Evolutionary conservation across 164 flowering plant species (phyloP).

Genomic region (Magnolia sinica): DNA sequence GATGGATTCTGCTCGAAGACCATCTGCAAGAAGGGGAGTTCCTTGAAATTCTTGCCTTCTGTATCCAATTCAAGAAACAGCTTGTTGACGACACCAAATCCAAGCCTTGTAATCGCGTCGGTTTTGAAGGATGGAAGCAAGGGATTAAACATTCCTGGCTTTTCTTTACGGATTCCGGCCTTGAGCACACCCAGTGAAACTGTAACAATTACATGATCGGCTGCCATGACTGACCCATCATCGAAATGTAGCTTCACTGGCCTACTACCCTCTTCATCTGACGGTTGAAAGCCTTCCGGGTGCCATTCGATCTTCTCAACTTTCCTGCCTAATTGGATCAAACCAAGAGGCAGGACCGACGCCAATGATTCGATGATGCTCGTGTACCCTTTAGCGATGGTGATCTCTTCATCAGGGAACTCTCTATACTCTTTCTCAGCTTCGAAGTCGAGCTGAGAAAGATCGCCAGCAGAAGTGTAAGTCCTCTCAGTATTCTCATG

Average conservation of each 20-base stretch:
- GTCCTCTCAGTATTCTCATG: constrained; percentile 80
- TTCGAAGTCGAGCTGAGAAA: constrained; percentile 50
- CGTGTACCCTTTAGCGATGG: constrained; percentile 81
- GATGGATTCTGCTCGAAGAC: constrained; percentile 38
- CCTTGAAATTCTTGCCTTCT: constrained; percentile 5
- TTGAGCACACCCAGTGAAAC: constrained; percentile 91
- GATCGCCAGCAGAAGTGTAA: constrained; percentile 81
- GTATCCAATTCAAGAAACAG: constrained; percentile 46
- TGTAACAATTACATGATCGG: constrained; percentile 90
- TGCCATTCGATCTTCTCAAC: constrained; percentile 73
- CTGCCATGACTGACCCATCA: constrained; percentile 60
- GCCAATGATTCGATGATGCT: constrained; percentile 64
- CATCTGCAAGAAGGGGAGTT: constrained; percentile 70
- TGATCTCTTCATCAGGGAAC: constrained; percentile 89
- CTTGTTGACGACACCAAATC: constrained; percentile 92
- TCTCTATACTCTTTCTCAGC: constrained; percentile 85
- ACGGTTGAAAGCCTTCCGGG: constrained; percentile 22
- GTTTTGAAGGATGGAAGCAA: constrained; percentile 66
- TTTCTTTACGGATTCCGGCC: constrained; percentile 34
- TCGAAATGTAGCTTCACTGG: constrained; percentile 74
- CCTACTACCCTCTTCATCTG: constrained; percentile 20
- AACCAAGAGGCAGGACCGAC: constrained; percentile 62
- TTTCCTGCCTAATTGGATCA: constrained; percentile 55
- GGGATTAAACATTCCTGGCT: constrained; percentile 64
- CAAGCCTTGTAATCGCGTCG: constrained; percentile 71